Percentiles rank a stretch among this genome's conserved stretches.
Conservation (phyloP, 1,284 basidiomycete genomes). For the Schizophyllum commune region DNA sequence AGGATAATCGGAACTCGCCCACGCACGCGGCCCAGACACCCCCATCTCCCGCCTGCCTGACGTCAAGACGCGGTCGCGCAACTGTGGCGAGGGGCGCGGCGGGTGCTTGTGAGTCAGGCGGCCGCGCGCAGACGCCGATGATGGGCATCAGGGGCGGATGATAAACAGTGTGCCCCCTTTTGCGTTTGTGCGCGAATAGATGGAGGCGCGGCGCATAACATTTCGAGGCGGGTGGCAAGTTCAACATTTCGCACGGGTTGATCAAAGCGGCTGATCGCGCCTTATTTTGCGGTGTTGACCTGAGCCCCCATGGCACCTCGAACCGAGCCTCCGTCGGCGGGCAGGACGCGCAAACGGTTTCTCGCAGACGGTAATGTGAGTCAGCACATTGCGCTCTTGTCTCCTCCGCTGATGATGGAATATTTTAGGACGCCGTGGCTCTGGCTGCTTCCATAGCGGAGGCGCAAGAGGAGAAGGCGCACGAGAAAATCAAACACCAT, state of each 20-base stretch:
- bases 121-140: background rate
- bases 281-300: background rate
- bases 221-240: background rate
- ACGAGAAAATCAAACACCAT: constrained; percentile 26
- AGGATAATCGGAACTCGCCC: no score
- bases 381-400: background rate
- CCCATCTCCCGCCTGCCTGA: background rate
- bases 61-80: background rate
- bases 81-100: background rate
- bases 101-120: background rate
- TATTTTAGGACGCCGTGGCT: constrained; percentile 31
- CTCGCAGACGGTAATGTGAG: background rate
- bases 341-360: background rate
- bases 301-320: background rate
- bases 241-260: background rate
- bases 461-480: constrained; percentile 30
- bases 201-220: background rate
- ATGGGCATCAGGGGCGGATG: background rate
- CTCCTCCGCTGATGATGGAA: background rate
- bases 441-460: constrained; percentile 33
- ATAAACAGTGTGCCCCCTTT: background rate
- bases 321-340: background rate
- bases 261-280: background rate
- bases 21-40: no score
- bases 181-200: background rate